Conservation (phyloP, 306 rosid species). For the Cyamopsis tetragonoloba region DNA sequence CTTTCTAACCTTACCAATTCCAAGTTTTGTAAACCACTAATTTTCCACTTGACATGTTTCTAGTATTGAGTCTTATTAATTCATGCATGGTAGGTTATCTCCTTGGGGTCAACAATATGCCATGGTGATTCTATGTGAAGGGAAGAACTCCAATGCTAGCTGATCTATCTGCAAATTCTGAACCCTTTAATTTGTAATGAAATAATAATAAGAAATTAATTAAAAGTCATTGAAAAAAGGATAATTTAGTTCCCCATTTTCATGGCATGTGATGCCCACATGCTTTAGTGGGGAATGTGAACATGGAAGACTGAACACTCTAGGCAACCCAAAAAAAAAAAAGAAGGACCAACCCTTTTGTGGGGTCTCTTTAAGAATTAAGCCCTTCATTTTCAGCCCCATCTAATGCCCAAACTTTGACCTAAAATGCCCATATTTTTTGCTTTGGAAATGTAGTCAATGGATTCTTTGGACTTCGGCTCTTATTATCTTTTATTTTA, state of each 20-base stretch:
- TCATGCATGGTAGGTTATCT: constrained; percentile 15
- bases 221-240: constrained; percentile 9
- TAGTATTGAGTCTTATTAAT: no score
- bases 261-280: constrained; percentile 52
- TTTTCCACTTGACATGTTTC: constrained; percentile 3
- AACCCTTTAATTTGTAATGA: constrained; percentile 11
- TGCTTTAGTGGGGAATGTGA: constrained; percentile 45
- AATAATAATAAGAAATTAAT: no score
- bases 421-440: neutral
- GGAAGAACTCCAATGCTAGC: constrained; percentile 22
- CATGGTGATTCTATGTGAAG: constrained; percentile 14
- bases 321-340: constrained; percentile 30
- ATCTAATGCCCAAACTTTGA: constrained; percentile 23
- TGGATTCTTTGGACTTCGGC: no score
- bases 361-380: constrained; percentile 12
- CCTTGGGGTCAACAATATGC: constrained; percentile 26
- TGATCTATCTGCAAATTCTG: constrained; percentile 25
- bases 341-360: constrained; percentile 25
- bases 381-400: constrained; percentile 21
- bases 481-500: no score
- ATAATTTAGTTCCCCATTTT: constrained; percentile 19
- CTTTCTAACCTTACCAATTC: neutral
- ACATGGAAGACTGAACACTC: constrained; percentile 39
- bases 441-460: neutral
- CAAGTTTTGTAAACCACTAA: neutral